Conservation (phyloP, 148 eudicot species). For the Spergularia marina region DNA sequence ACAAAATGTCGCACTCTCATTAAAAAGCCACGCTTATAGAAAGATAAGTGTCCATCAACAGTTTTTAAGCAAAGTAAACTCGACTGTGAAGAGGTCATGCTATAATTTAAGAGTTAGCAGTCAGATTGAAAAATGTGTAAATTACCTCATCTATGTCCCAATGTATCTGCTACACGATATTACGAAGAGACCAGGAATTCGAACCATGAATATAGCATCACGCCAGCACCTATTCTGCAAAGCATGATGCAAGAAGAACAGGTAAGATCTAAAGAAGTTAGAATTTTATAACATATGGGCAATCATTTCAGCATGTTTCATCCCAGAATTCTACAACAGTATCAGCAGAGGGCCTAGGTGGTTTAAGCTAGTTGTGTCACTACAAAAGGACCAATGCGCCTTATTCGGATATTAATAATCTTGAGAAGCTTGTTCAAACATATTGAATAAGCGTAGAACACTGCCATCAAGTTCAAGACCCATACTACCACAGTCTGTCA, state of each 20-base stretch:
- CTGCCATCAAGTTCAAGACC: no score
- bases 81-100: no score
- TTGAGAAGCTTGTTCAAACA: not conserved
- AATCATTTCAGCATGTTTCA: not conserved
- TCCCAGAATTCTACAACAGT: not conserved
- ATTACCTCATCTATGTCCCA: conserved; percentile 59
- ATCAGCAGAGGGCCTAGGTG: not conserved
- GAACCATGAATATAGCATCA: conserved; percentile 28
- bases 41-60: not conserved
- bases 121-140: not conserved
- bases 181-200: conserved; percentile 38
- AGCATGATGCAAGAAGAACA: conserved; percentile 42
- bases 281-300: not conserved
- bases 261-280: conserved; percentile 10
- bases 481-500: no score
- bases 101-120: not conserved
- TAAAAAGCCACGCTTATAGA: not conserved
- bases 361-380: not conserved
- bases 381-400: not conserved
- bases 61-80: not conserved
- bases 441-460: no score
- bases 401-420: not conserved
- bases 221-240: conserved; percentile 40
- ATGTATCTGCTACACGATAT: conserved; percentile 39
- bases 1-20: not conserved